Evolutionary conservation across 148 eudicot genomes (phyloP).

Genomic region (Chenopodium album): DNA sequence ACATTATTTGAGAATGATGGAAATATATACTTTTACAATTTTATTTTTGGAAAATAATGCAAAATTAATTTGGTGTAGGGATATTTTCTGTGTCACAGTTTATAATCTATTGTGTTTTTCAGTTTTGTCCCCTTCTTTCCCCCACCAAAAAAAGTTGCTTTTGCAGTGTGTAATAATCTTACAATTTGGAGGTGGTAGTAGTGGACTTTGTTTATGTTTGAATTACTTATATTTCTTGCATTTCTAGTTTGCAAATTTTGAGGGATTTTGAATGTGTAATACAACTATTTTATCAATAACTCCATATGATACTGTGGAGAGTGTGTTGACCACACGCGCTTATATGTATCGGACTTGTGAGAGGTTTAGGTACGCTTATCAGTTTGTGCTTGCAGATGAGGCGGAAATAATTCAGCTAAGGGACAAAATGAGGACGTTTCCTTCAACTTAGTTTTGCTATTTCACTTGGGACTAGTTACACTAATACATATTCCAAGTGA

Average conservation of each 20-base stretch:
- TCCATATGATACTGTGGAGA: not conserved
- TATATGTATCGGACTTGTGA: not conserved
- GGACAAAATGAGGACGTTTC: not conserved
- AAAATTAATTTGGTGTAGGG: not conserved
- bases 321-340: not conserved
- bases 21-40: too few species aligned
- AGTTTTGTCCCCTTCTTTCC: not conserved
- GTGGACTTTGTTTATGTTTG: too few species aligned
- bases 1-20: too few species aligned
- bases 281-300: not conserved
- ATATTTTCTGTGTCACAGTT: not conserved
- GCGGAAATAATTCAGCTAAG: not conserved
- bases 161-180: not conserved
- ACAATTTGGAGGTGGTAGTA: not conserved
- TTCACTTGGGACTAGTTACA: not conserved
- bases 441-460: not conserved
- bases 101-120: slow-evolving; percentile 1
- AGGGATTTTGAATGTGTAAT: not conserved
- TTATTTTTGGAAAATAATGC: too few species aligned
- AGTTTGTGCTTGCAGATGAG: not conserved
- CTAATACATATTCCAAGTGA: not conserved
- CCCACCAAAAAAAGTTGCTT: slow-evolving; percentile 1
- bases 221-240: not conserved
- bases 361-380: not conserved
- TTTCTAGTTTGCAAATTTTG: too few species aligned